Base-by-base conservation (phyloP, 2,329 filamentous ascomycete species). In the Phyllosticta citribraziliensis region DNA sequence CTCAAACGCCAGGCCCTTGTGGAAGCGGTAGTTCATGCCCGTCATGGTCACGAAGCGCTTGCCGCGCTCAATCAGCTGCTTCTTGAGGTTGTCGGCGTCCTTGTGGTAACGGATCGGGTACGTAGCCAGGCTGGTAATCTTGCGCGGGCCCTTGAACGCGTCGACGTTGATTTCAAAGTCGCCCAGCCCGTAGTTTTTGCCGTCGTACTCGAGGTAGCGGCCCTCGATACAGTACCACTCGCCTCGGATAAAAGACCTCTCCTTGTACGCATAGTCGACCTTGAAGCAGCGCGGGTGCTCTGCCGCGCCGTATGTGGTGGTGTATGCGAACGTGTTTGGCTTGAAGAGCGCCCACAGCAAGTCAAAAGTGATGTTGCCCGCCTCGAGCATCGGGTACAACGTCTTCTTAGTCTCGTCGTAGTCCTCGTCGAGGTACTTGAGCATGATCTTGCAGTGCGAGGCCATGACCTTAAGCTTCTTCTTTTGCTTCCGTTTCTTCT, bases 321-420 rank as follows among this genome's bases (percentile, higher is more conserved):
- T 78, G 70, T 88, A 93, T 0, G 85, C 87, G 20, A 96, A 82
- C 0, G 89, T 91, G 67, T 91, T 89, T 0, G 91, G 91, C 69
- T 94, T 95, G 82, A 88, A 95, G 3, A 96, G 76, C 0, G 91
- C 90, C 91, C 91, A 96, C 1, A 95, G 78, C 2, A 95, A 80
- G 62, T 96, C 90, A 67, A 92, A 96, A 0, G 90, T 95, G 70
- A 96, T 95, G 53, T 91, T 85, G 9, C 90, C 89, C 33, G 87
- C 88, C 65, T 91, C 83, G 1, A 96, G 78, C 75, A 96, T 84
- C 0, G 90, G 88, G 66, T 91, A 87, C 0, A 96, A 80, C 1
- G 87, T 88, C 72, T 91, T 89, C 70, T 93, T 92, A 35, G 82
- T 85, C 19, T 88, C 81, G 1, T 85, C 83, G 68, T 90, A 96